Base-by-base conservation (phyloP, 345 rosid species). In the Moricandia arvensis region DNA sequence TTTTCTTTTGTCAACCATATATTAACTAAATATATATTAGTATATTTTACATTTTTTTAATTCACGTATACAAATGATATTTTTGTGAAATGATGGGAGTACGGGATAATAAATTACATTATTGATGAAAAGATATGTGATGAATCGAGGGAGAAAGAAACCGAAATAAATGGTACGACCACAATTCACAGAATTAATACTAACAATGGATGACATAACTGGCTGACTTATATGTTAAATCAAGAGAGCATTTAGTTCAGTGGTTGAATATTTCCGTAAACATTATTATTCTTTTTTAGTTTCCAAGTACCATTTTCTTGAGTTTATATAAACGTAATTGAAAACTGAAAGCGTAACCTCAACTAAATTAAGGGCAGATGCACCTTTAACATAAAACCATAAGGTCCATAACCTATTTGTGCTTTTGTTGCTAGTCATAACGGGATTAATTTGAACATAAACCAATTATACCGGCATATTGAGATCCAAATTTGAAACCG, bases 401-500 rank as follows among this genome's bases (percentile, higher is more conserved):
- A 29, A 29, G 31, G 31, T 29, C 31, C 31, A 29, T 29, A 29
- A 29, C 5, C 31, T 29, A 29, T 29, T 29, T 29, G 3, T 29
- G 5, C 31, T 29, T 29, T 29, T 29, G 3, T 29, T 29, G 31
- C 96, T 1, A 85, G 24, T 21, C 24, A 21, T 21, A 21, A 2
- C 24, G 24, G 24, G 24, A 21, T 21, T 21, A 21, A 21, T 21
- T 21, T 21, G 24, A 21, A 21, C 24, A 0, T 21, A 21, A 21
- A 21, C 24, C 24, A 21, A 21, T 21, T 0, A 21, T 21, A 21
- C 24, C 24, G 24, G 24, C 88, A 9, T 90, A 86, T 70, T 79
- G 81, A 64, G 85, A 87, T 73, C 86, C 82, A 9, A 85, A 72
- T 45, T 45, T 87, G 29, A 34, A 73, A 79, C 60, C 65, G 16